Evolutionary conservation across 768 basidiomycete species (phyloP), one percentile per base, ranked within the genome.

Genomic region (Strobilomyces confusus): DNA sequence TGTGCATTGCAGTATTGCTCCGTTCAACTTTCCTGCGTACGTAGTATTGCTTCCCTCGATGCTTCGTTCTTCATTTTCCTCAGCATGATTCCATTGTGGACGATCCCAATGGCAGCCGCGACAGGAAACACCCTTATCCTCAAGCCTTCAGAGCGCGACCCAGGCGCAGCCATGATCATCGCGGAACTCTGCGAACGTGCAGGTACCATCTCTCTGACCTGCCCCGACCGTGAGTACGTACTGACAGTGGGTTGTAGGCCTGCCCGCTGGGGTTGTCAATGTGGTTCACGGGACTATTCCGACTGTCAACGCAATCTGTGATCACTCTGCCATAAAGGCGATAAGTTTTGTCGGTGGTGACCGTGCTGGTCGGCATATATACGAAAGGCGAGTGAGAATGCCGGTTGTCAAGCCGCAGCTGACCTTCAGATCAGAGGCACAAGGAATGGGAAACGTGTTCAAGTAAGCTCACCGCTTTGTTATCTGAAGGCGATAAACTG

Each of bases 301-400:
- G 1, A 93, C 92, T 2, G 95, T 99, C 44, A 95, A 98, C 61
- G 81, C 86, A 13, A 93, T 99, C 48, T 98, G 94, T 67, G 94
- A 98, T 66, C 83, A 94, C 64, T 87, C 93, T 4, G 73, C 78
- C 4, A 92, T 99, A 75, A 93, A 84, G 66, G 95, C 95, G 5
- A 94, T 98, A 65, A 92, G 91, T 58, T 98, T 99, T 64, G 95
- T 99, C 9, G 95, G 95, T 15, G 92, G 92, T 25, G 92, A 99
- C 69, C 79, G 79, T 25, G 95, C 95, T 4, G 95, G 95, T 32
- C 87, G 83, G 60, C 92, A 98, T 62, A 99, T 99, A 55, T 98
- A 92, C 63, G 83, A 95, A 62, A 78, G 92, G 89, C 81, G 60
- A 58, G 68, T 56, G 42, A 29, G 20, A 25, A 23, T 30, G 19